Base-by-base conservation (phyloP, 768 basidiomycete genomes). In the Galerina sulciceps region DNA sequence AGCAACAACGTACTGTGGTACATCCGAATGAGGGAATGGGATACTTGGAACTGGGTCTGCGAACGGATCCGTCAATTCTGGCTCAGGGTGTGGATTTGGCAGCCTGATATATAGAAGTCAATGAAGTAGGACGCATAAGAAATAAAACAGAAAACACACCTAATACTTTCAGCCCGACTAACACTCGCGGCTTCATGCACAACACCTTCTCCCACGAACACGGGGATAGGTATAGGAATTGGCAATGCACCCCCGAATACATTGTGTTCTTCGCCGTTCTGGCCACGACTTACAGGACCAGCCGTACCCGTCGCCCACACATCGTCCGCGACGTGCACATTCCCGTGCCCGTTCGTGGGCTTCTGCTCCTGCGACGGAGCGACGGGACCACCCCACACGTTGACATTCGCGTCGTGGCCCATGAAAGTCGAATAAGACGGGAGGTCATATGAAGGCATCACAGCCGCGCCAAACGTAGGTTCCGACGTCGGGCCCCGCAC, bases 11-110 rank as follows among this genome's bases (percentile, higher is more conserved):
- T 69, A 79, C 76, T 72, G 62, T 38, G 74, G 73, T 6, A 34
- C 53, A 2, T 66, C 65, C 3, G 62, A 41, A 15, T 66, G 63
- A 15, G 64, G 63, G 17, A 71, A 60, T 13, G 67, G 61, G 23
- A 75, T 71, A 41, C 55, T 64, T 8, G 59, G 59, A 17, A 56
- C 34, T 34, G 75, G 75, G 52, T 78, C 75, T 11, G 69, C 70
- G 48, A 76, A 78, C 1, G 73, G 75, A 60, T 77, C 70, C 38
- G 49, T 67, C 23, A 49, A 59, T n/a, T n/a, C n/a, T 53, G 47
- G 43, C 14, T 58, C 62, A 6, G 57, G 62, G 40, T 60, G 64
- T 34, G 64, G 68, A 34, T 69, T 68, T 10, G 66, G 65, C 55
- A 66, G 61, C 50, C 63, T 65, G 34, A 5, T 14, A 9, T 17